Evolutionary conservation across 1,284 basidiomycete species (phyloP), one percentile per base, ranked within the genome.

Genomic region (Stereum hirsutum): DNA sequence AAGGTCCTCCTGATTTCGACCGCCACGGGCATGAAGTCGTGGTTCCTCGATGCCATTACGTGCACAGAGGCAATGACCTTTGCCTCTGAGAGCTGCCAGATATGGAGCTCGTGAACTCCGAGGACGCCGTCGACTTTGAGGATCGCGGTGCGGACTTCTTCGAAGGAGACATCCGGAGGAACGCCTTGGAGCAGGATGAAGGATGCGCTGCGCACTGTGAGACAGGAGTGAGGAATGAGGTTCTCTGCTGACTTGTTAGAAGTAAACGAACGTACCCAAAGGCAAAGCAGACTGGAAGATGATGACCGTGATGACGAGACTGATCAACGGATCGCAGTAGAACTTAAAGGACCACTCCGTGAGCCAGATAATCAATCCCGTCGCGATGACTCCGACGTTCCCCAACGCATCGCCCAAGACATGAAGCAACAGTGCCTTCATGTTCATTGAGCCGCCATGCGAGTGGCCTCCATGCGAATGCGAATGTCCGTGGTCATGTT

Each of bases 161-260:
- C 91, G 27, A 99, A 74, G 4, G 91, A 92, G 14, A 99, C 78
- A 8, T 84, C 85, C 0, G 85, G 70, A 0, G 96, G 96, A 2
- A 98, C 95, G 34, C 89, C 95, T 64, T 99, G 96, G 6, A 99
- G 70, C n/a, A 99, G 71, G 58, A 99, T 98, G 65, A 91, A 94
- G 10, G 93, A 93, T 4, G 95, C 89, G 51, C 90, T 93, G 61
- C 84, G 87, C 52, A 96, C 94, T 86, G 19, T 6, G 35, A 40
- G 48, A 43, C 35, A 27, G 30, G 24, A 47, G 44, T 51, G 27
- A 52, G 47, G 45, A 31, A 36, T n/a, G n/a, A n/a, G n/a, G n/a
- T n/a, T n/a, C n/a, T n/a, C n/a, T n/a, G n/a, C n/a, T n/a, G n/a
- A n/a, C n/a, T n/a, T n/a, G n/a, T 57, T 37, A 35, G 14, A 19